These are phyloP conservation scores for Nothomitra cinnamomea DNA, from an alignment of 2,329 filamentous ascomycete species.

Conservation along the genomic window DNA sequence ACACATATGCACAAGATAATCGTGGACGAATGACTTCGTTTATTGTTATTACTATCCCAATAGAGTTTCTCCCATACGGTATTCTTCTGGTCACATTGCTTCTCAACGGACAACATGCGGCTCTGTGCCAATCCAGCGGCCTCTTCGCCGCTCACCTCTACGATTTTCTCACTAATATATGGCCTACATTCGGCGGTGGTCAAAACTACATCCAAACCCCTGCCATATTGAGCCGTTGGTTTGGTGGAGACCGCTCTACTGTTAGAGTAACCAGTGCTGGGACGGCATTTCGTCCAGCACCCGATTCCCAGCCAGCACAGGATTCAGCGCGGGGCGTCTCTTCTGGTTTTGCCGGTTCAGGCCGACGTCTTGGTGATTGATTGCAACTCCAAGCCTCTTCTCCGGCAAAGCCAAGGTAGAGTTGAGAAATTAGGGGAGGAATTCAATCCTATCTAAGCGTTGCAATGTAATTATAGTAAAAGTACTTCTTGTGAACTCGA, in stretches of 20 bases:
- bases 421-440: neutral
- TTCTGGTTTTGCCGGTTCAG: neutral
- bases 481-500: too few species aligned
- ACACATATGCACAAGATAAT: constrained; percentile 77
- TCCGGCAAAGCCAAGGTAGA: neutral
- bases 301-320: neutral
- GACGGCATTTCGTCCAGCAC: neutral
- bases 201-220: constrained; percentile 62
- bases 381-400: neutral
- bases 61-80: constrained; percentile 64
- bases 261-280: neutral
- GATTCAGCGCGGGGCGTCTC: neutral
- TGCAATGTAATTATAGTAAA: neutral
- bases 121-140: constrained; percentile 55
- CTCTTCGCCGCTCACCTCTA: constrained; percentile 76
- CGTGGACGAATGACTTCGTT: constrained; percentile 59
- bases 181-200: constrained; percentile 77
- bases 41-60: constrained; percentile 68
- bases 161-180: constrained; percentile 77
- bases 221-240: constrained; percentile 48
- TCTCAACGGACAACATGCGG: constrained; percentile 37
- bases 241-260: constrained; percentile 22
- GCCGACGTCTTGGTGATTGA: constrained; percentile 5
- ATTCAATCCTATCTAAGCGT: neutral
- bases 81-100: constrained; percentile 63